Evolutionary conservation across 179 eudicot species (phyloP), one percentile per base, ranked within the genome.

Genomic region (Monotropa hypopitys): DNA sequence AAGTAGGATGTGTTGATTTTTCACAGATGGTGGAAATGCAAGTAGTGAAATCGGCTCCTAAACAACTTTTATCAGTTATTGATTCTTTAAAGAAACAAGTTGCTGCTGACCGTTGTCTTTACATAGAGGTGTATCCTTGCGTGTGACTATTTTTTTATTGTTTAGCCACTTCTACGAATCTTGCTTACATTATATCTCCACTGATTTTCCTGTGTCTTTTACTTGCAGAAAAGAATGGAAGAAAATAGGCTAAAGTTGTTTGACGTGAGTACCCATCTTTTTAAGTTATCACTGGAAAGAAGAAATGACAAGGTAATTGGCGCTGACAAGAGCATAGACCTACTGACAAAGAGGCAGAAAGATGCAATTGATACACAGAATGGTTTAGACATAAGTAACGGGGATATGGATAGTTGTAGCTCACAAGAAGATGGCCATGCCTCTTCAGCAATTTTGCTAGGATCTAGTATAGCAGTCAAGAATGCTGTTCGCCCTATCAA

Each of bases 281-380:
- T 42, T 63, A 88, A 73, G 75, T 57, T 86, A 46, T 76, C 88
- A 35, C 73, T 80, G 81, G 98, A 93, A 83, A 90, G 94, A 87
- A 83, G 81, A 78, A 88, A 82, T 70, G 77, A 80, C 42, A 78
- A 67, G 47, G 43, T 11, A 75, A 68, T 74, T 71, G 85, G 77
- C 67, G 69, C 62, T 71, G 85, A 83, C 67, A 83, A 75, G 33
- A 83, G 79, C 77, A 80, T 81, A 47, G 89, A 87, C 80, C 78
- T 88, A 67, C 81, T 96, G 76, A 79, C 87, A 50, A 93, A 87
- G 87, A 86, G 97, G 84, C 94, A 90, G 82, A 89, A 79, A 71
- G 97, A 93, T 83, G 98, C 98, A 47, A 71, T 91, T 74, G 88
- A 85, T 83, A 87, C 88, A 94, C 99, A 91, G 81, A 88, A 87